Conservation (phyloP, 345 rosid genomes). For the Gossypium arboreum region DNA sequence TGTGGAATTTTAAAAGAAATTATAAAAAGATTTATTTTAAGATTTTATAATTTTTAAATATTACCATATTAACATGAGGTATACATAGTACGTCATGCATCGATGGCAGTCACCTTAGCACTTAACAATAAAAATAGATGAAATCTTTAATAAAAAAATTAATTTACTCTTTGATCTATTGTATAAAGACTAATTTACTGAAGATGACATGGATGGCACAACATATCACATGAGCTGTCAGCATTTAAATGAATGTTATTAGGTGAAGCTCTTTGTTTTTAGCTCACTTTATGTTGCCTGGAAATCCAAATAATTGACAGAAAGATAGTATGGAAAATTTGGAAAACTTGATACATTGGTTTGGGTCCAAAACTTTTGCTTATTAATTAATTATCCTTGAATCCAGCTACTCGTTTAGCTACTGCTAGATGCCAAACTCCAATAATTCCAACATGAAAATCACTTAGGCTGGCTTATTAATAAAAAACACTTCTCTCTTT, state of each 20-base stretch:
- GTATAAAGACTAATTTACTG: too few relatives aligned
- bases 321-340: not conserved
- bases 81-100: too few relatives aligned
- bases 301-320: not conserved
- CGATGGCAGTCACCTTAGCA: fast-evolving
- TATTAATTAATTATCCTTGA: not conserved
- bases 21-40: too few relatives aligned
- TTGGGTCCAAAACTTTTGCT: not conserved
- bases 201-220: not conserved
- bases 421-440: not conserved
- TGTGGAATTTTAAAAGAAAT: too few relatives aligned
- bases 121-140: too few relatives aligned
- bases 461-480: too few relatives aligned
- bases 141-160: fast-evolving
- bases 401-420: not conserved
- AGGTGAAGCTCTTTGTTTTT: not conserved
- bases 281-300: not conserved
- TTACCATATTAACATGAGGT: too few relatives aligned
- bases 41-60: too few relatives aligned
- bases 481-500: too few relatives aligned
- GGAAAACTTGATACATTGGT: not conserved
- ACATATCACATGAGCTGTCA: not conserved
- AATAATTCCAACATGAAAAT: not conserved
- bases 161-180: too few relatives aligned
- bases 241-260: not conserved